Evolutionary conservation across 1,284 basidiomycete genomes (phyloP).

Genomic region (Sporisorium reilianum): DNA sequence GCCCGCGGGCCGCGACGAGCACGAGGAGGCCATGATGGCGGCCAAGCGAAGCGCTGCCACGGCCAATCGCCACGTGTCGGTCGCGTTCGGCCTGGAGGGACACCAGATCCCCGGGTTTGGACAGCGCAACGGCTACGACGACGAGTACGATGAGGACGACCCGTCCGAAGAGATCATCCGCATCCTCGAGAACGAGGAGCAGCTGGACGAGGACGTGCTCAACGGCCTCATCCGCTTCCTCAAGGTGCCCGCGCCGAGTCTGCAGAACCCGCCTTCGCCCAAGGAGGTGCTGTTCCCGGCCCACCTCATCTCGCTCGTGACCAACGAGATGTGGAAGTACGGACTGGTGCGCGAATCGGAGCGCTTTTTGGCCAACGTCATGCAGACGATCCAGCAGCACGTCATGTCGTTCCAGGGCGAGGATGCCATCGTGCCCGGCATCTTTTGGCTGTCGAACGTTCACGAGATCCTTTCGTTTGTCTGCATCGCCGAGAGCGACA

Average conservation of each 20-base stretch:
- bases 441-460: slow-evolving; percentile 99
- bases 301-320: slow-evolving; percentile 96
- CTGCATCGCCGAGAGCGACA: slow-evolving; percentile 97
- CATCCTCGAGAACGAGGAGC: slow-evolving; percentile 90
- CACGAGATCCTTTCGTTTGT: slow-evolving; percentile 99
- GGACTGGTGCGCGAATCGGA: slow-evolving; percentile 97
- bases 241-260: slow-evolving; percentile 90
- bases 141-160: slow-evolving; percentile 76
- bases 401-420: slow-evolving; percentile 95
- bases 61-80: slow-evolving; percentile 86
- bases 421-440: slow-evolving; percentile 93
- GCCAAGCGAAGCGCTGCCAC: slow-evolving; percentile 80
- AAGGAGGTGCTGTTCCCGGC: slow-evolving; percentile 99
- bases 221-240: slow-evolving; percentile 89
- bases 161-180: slow-evolving; percentile 94
- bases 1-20: slow-evolving; percentile 75
- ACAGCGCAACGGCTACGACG: slow-evolving; percentile 52
- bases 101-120: slow-evolving; percentile 57
- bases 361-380: slow-evolving; percentile 96
- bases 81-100: slow-evolving; percentile 75
- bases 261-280: slow-evolving; percentile 89
- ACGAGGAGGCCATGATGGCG: slow-evolving; percentile 80
- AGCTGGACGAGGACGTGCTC: slow-evolving; percentile 92
- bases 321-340: slow-evolving; percentile 99
- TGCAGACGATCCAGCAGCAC: slow-evolving; percentile 97